Conservation (phyloP, 345 rosid species). For the Citrus trifoliata region DNA sequence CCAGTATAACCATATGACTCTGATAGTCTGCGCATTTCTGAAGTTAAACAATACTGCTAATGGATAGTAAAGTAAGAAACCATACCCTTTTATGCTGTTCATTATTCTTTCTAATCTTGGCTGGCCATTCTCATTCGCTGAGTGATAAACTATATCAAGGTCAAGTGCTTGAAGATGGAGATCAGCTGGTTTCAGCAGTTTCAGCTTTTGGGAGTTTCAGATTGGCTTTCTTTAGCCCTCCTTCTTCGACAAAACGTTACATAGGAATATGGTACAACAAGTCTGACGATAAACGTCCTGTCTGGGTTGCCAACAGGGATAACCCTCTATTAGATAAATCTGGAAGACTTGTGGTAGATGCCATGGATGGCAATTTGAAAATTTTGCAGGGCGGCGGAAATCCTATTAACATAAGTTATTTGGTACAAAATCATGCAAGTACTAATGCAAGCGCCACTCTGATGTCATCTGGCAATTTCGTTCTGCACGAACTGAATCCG, state of each 20-base stretch:
- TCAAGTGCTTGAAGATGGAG: background rate
- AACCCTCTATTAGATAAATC: background rate
- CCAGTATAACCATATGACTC: no score
- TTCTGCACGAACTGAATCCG: constrained; percentile 23
- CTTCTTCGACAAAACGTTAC: background rate
- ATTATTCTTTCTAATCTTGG: background rate
- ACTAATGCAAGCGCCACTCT: background rate
- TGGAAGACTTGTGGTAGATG: background rate
- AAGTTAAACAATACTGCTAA: background rate
- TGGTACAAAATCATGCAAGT: no score
- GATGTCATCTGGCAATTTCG: constrained; percentile 22
- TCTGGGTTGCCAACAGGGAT: background rate
- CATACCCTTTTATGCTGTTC: background rate
- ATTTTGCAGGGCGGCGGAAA: background rate
- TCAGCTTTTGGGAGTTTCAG: constrained; percentile 8
- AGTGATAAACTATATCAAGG: background rate
- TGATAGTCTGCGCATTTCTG: background rate
- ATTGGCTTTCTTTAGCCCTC: constrained; percentile 13
- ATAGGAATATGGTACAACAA: constrained; percentile 4
- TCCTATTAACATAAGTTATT: constrained; percentile 5
- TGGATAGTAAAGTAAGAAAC: background rate
- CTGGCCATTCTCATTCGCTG: background rate
- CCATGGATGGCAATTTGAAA: constrained; percentile 1
- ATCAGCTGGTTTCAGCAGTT: constrained; percentile 10
- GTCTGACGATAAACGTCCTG: no score